Evolutionary conservation across 768 basidiomycete species (phyloP).

Genomic region (Pilatotrama ljubarskyi): DNA sequence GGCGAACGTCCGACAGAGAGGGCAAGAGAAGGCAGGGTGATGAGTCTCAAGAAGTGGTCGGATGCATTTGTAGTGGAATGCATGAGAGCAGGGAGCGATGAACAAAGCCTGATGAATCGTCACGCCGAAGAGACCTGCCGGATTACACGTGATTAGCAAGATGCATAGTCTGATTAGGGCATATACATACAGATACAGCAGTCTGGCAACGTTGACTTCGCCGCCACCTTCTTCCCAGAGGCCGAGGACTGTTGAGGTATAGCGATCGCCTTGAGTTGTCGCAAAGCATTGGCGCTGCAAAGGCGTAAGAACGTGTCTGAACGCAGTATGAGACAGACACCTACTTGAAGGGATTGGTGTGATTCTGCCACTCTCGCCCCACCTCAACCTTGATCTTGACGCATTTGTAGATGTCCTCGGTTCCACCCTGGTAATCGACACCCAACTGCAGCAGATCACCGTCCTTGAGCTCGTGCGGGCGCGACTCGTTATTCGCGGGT

Average conservation of each 20-base stretch:
- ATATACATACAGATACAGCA: constrained; percentile 86
- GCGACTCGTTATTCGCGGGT: constrained; percentile 77
- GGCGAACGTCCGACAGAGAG: constrained; percentile 92
- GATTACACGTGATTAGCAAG: neutral
- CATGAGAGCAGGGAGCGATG: constrained; percentile 96
- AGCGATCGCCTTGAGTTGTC: constrained; percentile 76
- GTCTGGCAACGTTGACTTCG: constrained; percentile 59
- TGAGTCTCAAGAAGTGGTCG: constrained; percentile 87
- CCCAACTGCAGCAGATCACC: constrained; percentile 95
- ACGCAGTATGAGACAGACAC: constrained; percentile 26
- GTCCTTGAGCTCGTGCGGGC: constrained; percentile 79
- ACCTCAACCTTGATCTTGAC: constrained; percentile 95
- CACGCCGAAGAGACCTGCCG: constrained; percentile 72
- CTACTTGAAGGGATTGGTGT: constrained; percentile 90
- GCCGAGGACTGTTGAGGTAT: constrained; percentile 32
- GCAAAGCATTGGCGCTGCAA: constrained; percentile 67
- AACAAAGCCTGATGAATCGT: constrained; percentile 95
- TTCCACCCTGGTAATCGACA: constrained; percentile 96
- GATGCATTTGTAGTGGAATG: constrained; percentile 97
- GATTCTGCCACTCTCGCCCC: constrained; percentile 87
- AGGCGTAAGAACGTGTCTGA: constrained; percentile 7
- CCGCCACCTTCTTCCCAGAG: constrained; percentile 27
- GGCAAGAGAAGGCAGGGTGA: constrained; percentile 92
- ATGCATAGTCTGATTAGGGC: neutral
- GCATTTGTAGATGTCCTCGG: constrained; percentile 95